Conservation (phyloP, 352 stramenopile species). For the Globisporangium orthogonon region DNA sequence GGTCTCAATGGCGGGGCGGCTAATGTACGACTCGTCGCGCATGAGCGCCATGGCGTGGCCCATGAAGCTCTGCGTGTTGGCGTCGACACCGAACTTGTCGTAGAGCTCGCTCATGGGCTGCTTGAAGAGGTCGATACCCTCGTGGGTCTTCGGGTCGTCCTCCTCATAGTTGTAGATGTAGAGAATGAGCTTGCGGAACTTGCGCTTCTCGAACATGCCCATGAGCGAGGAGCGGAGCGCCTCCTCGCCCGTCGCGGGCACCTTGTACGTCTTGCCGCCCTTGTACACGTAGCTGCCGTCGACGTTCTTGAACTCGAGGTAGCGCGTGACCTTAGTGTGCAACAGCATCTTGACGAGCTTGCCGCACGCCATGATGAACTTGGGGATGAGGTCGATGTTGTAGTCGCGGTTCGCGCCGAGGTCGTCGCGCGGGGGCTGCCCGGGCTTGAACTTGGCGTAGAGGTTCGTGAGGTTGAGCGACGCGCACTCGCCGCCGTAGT, state of each 20-base stretch:
- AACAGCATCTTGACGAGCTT: constrained; percentile 98
- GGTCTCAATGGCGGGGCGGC: constrained; percentile 87
- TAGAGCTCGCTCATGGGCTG: constrained; percentile 98
- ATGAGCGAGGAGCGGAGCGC: constrained; percentile 96
- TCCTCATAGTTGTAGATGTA: constrained; percentile 96
- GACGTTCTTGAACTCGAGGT: constrained; percentile 99
- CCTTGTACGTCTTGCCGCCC: constrained; percentile 94
- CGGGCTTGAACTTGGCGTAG: constrained; percentile 92
- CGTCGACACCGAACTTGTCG: constrained; percentile 96
- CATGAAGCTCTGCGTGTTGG: constrained; percentile 99
- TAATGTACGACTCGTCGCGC: constrained; percentile 88
- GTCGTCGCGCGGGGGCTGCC: constrained; percentile 49
- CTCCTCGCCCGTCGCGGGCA: constrained; percentile 96
- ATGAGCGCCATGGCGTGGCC: constrained; percentile 99
- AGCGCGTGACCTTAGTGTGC: constrained; percentile 97
- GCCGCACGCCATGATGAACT: constrained; percentile 99
- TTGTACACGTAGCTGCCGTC: constrained; percentile 99
- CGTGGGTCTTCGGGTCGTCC: constrained; percentile 86
- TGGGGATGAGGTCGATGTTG: constrained; percentile 99
- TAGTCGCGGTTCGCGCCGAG: constrained; percentile 98
- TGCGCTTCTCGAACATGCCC: constrained; percentile 99
- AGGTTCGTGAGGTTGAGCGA: constrained; percentile 98
- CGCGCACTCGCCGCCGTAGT: constrained; percentile 97
- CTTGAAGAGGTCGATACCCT: constrained; percentile 91
- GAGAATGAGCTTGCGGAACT: constrained; percentile 98